Conservation (phyloP, 805 yeast genomes). For the Alloascoidea africana region DNA sequence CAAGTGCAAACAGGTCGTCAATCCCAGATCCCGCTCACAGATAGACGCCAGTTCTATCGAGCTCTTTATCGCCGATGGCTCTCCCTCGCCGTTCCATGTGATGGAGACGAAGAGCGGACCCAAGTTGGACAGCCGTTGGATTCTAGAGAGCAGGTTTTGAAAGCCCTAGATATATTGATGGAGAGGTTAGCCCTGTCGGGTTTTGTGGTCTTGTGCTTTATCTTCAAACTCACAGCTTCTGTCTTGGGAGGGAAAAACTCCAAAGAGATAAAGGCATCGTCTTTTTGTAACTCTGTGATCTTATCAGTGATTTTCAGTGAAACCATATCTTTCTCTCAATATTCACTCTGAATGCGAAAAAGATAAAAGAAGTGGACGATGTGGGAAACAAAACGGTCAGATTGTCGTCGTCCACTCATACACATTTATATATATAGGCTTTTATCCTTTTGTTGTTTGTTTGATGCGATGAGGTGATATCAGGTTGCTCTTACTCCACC, state of each 20-base stretch:
- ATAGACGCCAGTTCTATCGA: conserved; percentile 72
- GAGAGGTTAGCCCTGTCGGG: too few relatives aligned
- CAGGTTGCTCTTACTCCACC: too few relatives aligned
- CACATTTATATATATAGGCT: too few relatives aligned
- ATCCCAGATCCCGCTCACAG: conserved; percentile 56
- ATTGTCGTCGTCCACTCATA: too few relatives aligned
- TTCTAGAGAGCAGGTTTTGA: conserved; percentile 70
- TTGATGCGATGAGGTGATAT: too few relatives aligned
- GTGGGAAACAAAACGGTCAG: too few relatives aligned
- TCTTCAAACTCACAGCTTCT: conserved; percentile 36
- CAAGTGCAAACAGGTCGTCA: conserved; percentile 89
- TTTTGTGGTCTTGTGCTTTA: too few relatives aligned
- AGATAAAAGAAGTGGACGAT: too few relatives aligned
- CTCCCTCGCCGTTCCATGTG: conserved; percentile 99
- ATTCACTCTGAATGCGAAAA: too few relatives aligned
- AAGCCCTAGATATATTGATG: conserved; percentile 37
- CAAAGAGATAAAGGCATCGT: conserved; percentile 59
- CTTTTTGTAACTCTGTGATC: conserved; percentile 29
- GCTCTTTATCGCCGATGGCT: conserved; percentile 78
- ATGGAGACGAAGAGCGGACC: conserved; percentile 85
- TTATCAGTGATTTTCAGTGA: conserved; percentile 25
- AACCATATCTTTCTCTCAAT: too few relatives aligned
- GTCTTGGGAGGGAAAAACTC: conserved; percentile 99
- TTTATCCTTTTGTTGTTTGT: too few relatives aligned
- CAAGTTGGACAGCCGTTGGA: conserved; percentile 74